Percentiles rank a stretch among this genome's conserved stretches.
These are phyloP conservation scores for Cephalotrichum gorgonifer DNA, from an alignment of 2,329 filamentous ascomycete genomes.

Conservation along the genomic window DNA sequence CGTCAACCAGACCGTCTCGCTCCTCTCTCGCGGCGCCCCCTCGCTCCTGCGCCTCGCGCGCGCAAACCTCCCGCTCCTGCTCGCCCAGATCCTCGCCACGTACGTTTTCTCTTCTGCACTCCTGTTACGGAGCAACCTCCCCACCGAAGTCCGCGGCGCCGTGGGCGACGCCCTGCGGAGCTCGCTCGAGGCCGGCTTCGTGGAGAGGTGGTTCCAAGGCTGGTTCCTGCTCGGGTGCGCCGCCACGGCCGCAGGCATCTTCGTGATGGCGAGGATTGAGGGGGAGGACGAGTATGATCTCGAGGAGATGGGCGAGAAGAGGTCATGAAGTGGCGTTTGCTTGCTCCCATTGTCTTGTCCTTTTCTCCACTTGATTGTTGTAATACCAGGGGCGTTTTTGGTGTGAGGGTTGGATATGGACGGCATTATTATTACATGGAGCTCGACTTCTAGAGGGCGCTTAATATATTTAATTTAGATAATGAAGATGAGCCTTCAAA, in stretches of 20 bases:
- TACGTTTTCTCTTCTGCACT: conserved; percentile 77
- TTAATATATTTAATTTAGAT: no score
- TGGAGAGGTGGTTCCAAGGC: conserved; percentile 72
- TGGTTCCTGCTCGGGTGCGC: conserved; percentile 68
- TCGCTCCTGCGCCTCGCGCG: conserved; percentile 62
- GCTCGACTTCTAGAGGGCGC: no score
- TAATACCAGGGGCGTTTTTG: not conserved
- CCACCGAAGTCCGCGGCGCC: conserved; percentile 63
- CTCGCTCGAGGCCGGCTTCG: conserved; percentile 49
- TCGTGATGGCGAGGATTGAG: conserved; percentile 55
- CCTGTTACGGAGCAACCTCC: conserved; percentile 68
- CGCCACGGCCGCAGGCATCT: conserved; percentile 60
- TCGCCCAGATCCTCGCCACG: conserved; percentile 72
- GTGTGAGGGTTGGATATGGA: not conserved
- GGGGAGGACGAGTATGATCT: conserved; percentile 40
- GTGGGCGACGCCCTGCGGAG: conserved; percentile 66
- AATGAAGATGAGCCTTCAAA: not conserved
- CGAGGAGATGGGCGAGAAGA: conserved; percentile 65
- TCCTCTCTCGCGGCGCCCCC: conserved; percentile 68
- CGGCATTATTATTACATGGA: no score
- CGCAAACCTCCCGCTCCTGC: conserved; percentile 67
- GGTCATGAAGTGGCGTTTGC: conserved; percentile 31
- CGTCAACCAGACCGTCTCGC: conserved; percentile 73
- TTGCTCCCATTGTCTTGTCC: not conserved
- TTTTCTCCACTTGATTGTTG: conserved; percentile 2